Conservation (phyloP, 257 asterid species). For the Handroanthus guayacan region DNA sequence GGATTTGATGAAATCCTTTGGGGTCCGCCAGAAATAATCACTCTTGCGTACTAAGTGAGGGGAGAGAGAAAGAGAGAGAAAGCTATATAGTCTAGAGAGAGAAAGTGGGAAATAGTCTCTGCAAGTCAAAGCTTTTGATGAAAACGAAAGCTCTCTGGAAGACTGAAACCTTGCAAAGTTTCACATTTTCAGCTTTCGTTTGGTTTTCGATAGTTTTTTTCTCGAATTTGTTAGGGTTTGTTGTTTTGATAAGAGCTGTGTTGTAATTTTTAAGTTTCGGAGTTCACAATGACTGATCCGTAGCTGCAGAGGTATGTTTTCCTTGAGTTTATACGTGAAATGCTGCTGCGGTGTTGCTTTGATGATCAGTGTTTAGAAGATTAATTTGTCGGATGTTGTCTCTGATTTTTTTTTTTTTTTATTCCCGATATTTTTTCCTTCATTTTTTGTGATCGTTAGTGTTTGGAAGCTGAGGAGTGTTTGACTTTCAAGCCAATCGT, state of each 20-base stretch:
- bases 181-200: not conserved
- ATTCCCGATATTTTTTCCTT: not conserved
- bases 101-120: constrained; percentile 12
- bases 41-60: constrained; percentile 35
- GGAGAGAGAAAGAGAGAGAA: constrained; percentile 28
- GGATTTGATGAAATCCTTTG: constrained; percentile 53
- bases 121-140: constrained; percentile 53
- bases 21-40: constrained; percentile 58
- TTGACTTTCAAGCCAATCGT: constrained; percentile 2
- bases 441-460: constrained; percentile 25
- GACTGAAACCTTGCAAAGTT: constrained; percentile 10
- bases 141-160: constrained; percentile 50
- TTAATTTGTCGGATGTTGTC: not conserved
- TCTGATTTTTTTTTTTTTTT: not conserved
- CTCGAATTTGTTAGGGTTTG: constrained; percentile 26
- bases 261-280: constrained; percentile 29
- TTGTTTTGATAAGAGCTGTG: constrained; percentile 4
- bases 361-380: not conserved
- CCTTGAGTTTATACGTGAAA: not conserved
- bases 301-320: constrained; percentile 45
- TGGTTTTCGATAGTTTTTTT: not conserved
- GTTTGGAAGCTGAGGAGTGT: constrained; percentile 37
- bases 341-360: constrained; percentile 17
- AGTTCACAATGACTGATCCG: constrained; percentile 43
- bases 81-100: constrained; percentile 24